Evolutionary conservation across 2,329 filamentous ascomycete species (phyloP).

Genomic region (Canariomyces notabilis): DNA sequence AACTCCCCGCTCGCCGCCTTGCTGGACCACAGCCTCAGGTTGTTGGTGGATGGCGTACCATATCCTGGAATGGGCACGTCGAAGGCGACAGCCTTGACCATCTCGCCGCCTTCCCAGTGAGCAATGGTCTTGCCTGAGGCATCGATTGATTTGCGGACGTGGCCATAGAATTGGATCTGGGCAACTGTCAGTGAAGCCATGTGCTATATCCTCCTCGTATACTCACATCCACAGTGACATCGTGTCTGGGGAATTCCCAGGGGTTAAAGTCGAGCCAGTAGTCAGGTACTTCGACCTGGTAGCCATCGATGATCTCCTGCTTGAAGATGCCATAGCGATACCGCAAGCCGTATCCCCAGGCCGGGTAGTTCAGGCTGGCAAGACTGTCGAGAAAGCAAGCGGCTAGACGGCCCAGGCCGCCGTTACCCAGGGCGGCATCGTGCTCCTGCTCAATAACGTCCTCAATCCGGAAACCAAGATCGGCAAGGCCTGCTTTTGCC

Average conservation of each 20-base stretch:
- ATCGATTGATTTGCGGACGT: slow-evolving; percentile 70
- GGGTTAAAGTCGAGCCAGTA: slow-evolving; percentile 99
- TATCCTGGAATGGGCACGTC: slow-evolving; percentile 92
- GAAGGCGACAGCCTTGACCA: slow-evolving; percentile 86
- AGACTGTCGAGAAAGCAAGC: slow-evolving; percentile 97
- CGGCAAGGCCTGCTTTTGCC: slow-evolving; percentile 75
- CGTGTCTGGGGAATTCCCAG: slow-evolving; percentile 95
- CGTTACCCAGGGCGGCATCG: slow-evolving; percentile 93
- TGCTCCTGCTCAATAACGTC: slow-evolving; percentile 93
- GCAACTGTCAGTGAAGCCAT: not conserved
- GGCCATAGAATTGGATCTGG: slow-evolving; percentile 87
- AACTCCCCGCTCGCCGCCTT: slow-evolving; percentile 97
- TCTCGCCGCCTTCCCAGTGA: slow-evolving; percentile 89
- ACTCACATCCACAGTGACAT: slow-evolving; percentile 81
- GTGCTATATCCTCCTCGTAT: not conserved
- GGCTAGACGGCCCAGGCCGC: slow-evolving; percentile 87
- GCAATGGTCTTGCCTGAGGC: slow-evolving; percentile 68
- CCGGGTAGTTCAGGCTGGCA: slow-evolving; percentile 89
- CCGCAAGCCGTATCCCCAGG: slow-evolving; percentile 93
- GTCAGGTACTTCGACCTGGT: slow-evolving; percentile 96
- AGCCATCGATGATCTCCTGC: slow-evolving; percentile 96
- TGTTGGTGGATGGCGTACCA: slow-evolving; percentile 86
- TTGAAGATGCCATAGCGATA: slow-evolving; percentile 99
- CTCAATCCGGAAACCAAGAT: slow-evolving; percentile 95
- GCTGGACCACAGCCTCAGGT: slow-evolving; percentile 94